Evolutionary conservation across 2,329 filamentous ascomycete genomes (phyloP), one percentile per base, ranked within the genome.

Genomic region (Fusarium sarcochroum): DNA sequence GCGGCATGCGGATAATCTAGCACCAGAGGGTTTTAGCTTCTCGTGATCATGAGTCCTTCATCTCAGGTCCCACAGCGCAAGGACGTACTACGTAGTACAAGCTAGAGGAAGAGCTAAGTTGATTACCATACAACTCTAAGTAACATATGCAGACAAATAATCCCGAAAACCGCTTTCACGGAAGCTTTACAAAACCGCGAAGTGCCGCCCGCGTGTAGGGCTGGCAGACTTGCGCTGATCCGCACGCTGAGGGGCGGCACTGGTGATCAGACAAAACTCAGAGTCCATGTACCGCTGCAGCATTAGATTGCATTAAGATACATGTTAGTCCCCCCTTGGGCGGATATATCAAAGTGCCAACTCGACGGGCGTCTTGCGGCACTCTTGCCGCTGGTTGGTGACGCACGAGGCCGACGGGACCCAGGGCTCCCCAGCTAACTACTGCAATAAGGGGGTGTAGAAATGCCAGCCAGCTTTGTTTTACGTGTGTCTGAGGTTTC

Each of bases 291-390:
- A 57, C 48, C 38, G 21, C 23, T 40, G 52, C 27, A 37, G 46
- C 46, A 20, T 61, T 61, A 37, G 35, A 61, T 18, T 53, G 34
- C 56, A 47, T 35, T 40, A 21, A 62, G 57, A 46, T 41, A 58
- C 46, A 41, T 49, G 38, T 44, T 13, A n/a, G 34, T 9, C 35
- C 42, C 27, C 27, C 27, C 27, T 30, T 30, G 44, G 46, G 45
- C 67, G 70, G 70, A 67, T 66, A 72, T 66, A 70, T 48, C 35
- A 56, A 30, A 47, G 27, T 35, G 49, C 47, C 60, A 48, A 42
- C 38, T 57, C 41, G 66, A 55, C 46, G 41, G 57, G 44, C 54
- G 42, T 63, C 63, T 58, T 62, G 53, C 59, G 44, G 50, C 58
- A 40, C 20, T 63, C 59, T 58, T 62, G 53, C 59, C 46, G 50